Evolutionary conservation across 2,329 filamentous ascomycete genomes (phyloP), one percentile per base, ranked within the genome.

Genomic region (Mollisia scopiformis): DNA sequence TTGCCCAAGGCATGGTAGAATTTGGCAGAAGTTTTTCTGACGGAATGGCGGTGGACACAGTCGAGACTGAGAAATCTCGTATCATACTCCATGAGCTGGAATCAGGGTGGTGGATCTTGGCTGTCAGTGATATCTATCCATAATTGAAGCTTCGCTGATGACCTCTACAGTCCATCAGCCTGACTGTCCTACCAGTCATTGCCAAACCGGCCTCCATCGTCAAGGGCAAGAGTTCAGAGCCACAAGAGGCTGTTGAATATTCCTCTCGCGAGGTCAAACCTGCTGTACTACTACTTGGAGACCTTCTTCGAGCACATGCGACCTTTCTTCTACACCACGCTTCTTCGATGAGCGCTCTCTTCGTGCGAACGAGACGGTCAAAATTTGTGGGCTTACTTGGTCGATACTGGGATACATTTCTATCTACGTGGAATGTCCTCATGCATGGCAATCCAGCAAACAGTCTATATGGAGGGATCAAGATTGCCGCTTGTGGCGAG

Each of bases 1-100:
- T 99, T 65, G 95, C 95, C 41, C 95, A 99, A 79, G 95, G 93
- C 73, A 97, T 98, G 89, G 89, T 96, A 61, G 91, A 88, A 74
- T 99, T 99, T 78, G 91, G 91, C 70, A 89, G 88, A 73, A 93
- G 88, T 70, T 99, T 99, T 76, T 90, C 93, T 2, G 84, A 86
- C 63, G 91, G 88, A 61, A 82, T 88, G 67, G 75, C 91, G 1
- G 85, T 97, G 39, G 92, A 97, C 70, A 87, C 88, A 10, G 88
- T 99, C 62, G 95, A 99, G 72, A 98, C 95, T 1, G 91, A 97
- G 70, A 95, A 91, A 79, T 88, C 89, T 53, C 86, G 93, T 31
- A 88, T 97, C 33, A 82, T 98, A 33, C 79, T 97, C 47, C 87
- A 92, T 70, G 93, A 99, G 78, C 78, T 99, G 66, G 94, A 99